Conservation (phyloP, 805 yeast species). For the Candida parachauliodes region DNA sequence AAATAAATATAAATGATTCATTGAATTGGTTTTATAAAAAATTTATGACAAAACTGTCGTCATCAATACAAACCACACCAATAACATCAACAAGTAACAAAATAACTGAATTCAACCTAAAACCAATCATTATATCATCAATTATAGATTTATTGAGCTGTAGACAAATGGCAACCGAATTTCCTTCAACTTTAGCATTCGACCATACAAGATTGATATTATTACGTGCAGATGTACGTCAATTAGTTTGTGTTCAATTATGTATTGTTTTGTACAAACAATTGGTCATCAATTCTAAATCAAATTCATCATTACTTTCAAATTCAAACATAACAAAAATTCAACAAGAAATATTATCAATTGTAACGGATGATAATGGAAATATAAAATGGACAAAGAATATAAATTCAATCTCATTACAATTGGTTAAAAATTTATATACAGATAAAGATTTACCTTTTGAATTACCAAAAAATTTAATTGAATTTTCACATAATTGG, state of each 20-base stretch:
- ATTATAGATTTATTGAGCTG: slow-evolving; percentile 67
- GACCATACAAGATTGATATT: slow-evolving; percentile 78
- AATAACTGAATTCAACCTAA: slow-evolving; percentile 16
- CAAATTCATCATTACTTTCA: slow-evolving; percentile 16
- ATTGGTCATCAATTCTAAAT: slow-evolving; percentile 35
- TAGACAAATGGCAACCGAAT: slow-evolving; percentile 74
- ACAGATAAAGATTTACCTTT: slow-evolving; percentile 10
- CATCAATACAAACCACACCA: slow-evolving; percentile 1
- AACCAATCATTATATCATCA: slow-evolving; percentile 45
- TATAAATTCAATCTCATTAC: slow-evolving; percentile 67
- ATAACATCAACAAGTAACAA: no score
- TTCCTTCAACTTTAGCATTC: slow-evolving; percentile 79
- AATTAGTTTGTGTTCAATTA: slow-evolving; percentile 73
- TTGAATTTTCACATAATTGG: slow-evolving; percentile 73
- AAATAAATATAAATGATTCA: slow-evolving; percentile 57
- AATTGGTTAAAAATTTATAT: slow-evolving; percentile 46
- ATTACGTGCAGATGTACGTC: slow-evolving; percentile 81
- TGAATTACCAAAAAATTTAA: slow-evolving; percentile 32
- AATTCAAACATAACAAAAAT: slow-evolving; percentile 43
- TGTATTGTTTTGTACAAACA: slow-evolving; percentile 73
- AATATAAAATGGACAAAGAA: slow-evolving; percentile 89
- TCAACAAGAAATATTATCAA: slow-evolving; percentile 70
- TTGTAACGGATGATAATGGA: slow-evolving; percentile 81
- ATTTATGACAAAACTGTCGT: slow-evolving; percentile 18
- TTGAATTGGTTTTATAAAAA: slow-evolving; percentile 60